Conservation (phyloP, 352 stramenopile species). For the Phytophthora foliorum region DNA sequence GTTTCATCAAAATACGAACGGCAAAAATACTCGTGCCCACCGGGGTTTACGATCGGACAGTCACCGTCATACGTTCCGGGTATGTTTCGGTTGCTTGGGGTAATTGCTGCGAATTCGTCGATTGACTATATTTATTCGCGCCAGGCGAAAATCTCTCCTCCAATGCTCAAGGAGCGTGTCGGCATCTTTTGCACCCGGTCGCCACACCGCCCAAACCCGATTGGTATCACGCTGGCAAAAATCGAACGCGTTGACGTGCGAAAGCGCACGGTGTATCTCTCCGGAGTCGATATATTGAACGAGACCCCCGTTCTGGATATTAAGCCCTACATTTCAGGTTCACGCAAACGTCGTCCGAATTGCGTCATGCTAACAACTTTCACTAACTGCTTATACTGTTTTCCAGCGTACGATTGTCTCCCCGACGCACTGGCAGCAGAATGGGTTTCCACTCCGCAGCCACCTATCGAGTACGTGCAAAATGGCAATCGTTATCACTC, state of each 20-base stretch:
- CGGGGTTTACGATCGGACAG: constrained; percentile 73
- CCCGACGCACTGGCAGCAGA: constrained; percentile 47
- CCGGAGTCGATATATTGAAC: constrained; percentile 95
- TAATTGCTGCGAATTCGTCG: neutral
- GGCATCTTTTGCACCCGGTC: constrained; percentile 97
- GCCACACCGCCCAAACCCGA: constrained; percentile 97
- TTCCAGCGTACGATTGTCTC: constrained; percentile 62
- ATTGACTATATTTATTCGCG: neutral
- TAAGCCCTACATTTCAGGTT: constrained; percentile 97
- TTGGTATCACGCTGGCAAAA: constrained; percentile 93
- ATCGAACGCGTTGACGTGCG: constrained; percentile 83
- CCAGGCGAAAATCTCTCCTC: constrained; percentile 78
- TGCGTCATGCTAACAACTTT: neutral
- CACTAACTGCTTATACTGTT: neutral
- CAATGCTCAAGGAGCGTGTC: constrained; percentile 78
- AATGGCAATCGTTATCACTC: neutral
- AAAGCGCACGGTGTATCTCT: constrained; percentile 76
- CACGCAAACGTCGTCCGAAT: constrained; percentile 4
- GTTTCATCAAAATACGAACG: constrained; percentile 93
- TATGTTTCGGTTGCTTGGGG: constrained; percentile 6
- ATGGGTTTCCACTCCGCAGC: constrained; percentile 56
- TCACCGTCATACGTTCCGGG: constrained; percentile 76
- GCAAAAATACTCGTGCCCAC: constrained; percentile 79
- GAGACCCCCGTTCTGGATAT: constrained; percentile 98
- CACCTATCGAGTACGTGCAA: constrained; percentile 47